Percentiles rank a stretch among this genome's conserved stretches.
Conservation (phyloP, 2,329 filamentous ascomycete genomes). For the Epichloe typhina region DNA sequence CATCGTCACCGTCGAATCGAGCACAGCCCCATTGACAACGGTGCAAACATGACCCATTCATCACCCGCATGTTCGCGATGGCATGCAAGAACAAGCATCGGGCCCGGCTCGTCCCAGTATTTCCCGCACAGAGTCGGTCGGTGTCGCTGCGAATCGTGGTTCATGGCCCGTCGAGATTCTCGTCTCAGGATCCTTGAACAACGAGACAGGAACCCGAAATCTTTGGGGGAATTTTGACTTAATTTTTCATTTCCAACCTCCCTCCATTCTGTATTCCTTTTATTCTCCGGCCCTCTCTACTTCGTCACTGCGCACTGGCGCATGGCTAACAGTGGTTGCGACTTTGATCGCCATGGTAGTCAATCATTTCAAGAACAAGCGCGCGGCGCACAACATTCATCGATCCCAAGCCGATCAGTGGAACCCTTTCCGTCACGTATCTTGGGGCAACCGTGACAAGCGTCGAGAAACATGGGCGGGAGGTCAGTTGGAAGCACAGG, state of each 20-base stretch:
- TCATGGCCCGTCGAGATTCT: background rate
- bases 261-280: background rate
- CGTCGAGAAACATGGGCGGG: constrained; percentile 24
- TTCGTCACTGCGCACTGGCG: background rate
- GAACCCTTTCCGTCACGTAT: constrained; percentile 33
- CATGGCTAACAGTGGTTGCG: constrained; percentile 5
- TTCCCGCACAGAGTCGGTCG: background rate
- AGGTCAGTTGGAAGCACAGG: constrained; percentile 19
- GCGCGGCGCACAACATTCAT: constrained; percentile 29
- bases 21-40: background rate
- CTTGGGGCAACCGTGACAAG: constrained; percentile 18
- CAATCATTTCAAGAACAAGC: constrained; percentile 32
- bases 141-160: background rate
- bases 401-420: constrained; percentile 26
- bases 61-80: background rate
- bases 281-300: background rate
- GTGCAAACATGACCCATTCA: background rate
- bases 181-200: background rate
- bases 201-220: background rate
- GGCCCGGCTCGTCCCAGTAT: background rate
- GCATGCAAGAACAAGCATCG: background rate
- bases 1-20: background rate
- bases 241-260: background rate
- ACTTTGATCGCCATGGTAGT: constrained; percentile 21
- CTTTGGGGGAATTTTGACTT: background rate